phyloP scores from a whole-genome alignment of 2,329 filamentous ascomycete species.

The Penicillium sp. region DNA sequence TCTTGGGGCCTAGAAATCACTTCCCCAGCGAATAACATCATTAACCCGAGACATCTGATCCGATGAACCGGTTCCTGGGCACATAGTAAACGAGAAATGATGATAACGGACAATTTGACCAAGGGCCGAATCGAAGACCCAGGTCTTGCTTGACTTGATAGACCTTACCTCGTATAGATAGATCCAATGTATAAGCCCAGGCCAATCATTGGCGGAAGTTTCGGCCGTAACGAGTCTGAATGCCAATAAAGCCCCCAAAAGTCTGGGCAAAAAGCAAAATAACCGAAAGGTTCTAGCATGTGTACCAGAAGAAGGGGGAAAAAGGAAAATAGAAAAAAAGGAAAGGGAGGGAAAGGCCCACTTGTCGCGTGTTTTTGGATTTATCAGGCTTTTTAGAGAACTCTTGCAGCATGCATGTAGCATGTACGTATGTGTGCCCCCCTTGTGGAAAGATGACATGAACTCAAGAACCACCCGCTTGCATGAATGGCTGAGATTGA shows the following conservation, averaged over 20 bases:
- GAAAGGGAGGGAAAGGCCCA: not conserved
- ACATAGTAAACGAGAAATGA: not conserved
- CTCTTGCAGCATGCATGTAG: not conserved
- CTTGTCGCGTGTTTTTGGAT: constrained; percentile 4
- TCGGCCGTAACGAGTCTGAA: not conserved
- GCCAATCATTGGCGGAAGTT: not conserved
- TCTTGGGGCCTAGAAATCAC: not conserved
- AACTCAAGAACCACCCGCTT: not conserved
- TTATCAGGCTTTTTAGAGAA: not conserved
- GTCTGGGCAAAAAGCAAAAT: not conserved
- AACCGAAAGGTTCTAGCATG: not conserved
- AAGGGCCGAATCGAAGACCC: not conserved
- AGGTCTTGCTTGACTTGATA: not conserved
- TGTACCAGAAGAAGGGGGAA: not conserved
- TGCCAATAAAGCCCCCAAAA: not conserved
- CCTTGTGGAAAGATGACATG: not conserved
- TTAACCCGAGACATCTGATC: not conserved
- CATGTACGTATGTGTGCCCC: constrained; percentile 1
- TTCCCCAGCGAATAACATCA: not conserved
- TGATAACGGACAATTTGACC: not conserved
- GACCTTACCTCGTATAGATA: not conserved
- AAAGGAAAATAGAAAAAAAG: not conserved
- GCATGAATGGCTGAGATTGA: constrained; percentile 1
- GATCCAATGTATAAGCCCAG: not conserved
- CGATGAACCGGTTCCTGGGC: constrained; percentile 12